These are phyloP conservation scores for Claviceps humidiphila DNA, from an alignment of 2,329 filamentous ascomycete genomes.

Conservation along the genomic window DNA sequence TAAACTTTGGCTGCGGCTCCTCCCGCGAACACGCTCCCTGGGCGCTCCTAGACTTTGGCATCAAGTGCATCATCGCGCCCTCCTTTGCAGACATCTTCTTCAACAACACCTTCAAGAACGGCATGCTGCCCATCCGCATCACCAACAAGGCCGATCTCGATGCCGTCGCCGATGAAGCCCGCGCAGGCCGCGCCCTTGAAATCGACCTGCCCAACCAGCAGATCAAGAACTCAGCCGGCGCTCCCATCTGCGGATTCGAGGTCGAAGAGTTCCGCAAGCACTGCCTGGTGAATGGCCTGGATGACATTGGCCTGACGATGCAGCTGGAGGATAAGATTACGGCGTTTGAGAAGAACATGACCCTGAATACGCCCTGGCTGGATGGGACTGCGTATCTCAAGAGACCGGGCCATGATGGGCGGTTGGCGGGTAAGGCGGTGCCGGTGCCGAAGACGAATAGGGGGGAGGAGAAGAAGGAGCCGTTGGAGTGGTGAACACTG, in stretches of 20 bases:
- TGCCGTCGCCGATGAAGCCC: conserved; percentile 62
- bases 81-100: conserved; percentile 74
- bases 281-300: conserved; percentile 82
- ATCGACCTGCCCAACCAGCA: conserved; percentile 77
- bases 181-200: conserved; percentile 71
- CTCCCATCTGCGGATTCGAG: conserved; percentile 65
- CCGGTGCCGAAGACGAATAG: conserved; percentile 81
- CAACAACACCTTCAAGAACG: conserved; percentile 99
- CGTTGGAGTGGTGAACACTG: conserved; percentile 84
- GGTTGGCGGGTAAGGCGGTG: conserved; percentile 43
- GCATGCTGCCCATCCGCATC: conserved; percentile 83
- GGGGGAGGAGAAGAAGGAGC: conserved; percentile 71
- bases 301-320: conserved; percentile 92
- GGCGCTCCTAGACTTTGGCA: conserved; percentile 93
- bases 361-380: conserved; percentile 74
- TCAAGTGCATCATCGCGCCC: conserved; percentile 83
- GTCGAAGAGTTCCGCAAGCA: conserved; percentile 92
- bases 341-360: conserved; percentile 67
- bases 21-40: conserved; percentile 93
- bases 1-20: conserved; percentile 90
- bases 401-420: conserved; percentile 34
- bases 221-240: conserved; percentile 64
- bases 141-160: conserved; percentile 52
- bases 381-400: conserved; percentile 74
- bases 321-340: conserved; percentile 82